Conservation (phyloP, 1,284 basidiomycete genomes). For the Laetiporus sulphureus region DNA sequence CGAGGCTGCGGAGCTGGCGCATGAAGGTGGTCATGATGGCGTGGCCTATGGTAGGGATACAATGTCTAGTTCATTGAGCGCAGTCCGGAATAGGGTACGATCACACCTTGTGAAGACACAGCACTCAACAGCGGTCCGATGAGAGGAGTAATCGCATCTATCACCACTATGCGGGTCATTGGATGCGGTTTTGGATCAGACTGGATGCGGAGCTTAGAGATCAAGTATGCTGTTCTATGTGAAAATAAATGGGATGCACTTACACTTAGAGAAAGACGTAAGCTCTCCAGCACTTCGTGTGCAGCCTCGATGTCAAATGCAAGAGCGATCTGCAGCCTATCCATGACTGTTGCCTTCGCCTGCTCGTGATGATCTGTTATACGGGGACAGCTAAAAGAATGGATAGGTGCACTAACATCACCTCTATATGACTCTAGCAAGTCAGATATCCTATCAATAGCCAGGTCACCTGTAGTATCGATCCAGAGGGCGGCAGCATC, state of each 20-base stretch:
- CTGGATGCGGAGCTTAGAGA: conserved; percentile 3
- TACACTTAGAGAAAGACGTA: conserved; percentile 9
- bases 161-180: conserved; percentile 42
- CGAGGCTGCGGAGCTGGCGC: conserved; percentile 49
- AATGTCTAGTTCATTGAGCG: not conserved
- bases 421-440: conserved; percentile 29
- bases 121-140: conserved; percentile 59
- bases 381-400: too few species aligned
- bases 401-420: conserved; percentile 24
- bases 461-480: conserved; percentile 64
- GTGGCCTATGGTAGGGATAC: conserved; percentile 36
- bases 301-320: conserved; percentile 52
- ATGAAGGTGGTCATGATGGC: conserved; percentile 69
- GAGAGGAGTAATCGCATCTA: conserved; percentile 63
- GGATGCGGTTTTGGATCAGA: conserved; percentile 3
- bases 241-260: conserved; percentile 1
- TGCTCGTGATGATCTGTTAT: too few species aligned
- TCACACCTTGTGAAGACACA: conserved; percentile 54
- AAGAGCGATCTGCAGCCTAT: conserved; percentile 39
- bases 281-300: conserved; percentile 39
- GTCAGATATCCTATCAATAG: conserved; percentile 38
- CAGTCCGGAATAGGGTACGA: too few species aligned
- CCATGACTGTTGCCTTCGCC: conserved; percentile 27
- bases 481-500: conserved; percentile 53
- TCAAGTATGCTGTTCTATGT: not conserved